Evolutionary conservation across 2,329 filamentous ascomycete species (phyloP).

Genomic region (Hymenoscyphus scutula): DNA sequence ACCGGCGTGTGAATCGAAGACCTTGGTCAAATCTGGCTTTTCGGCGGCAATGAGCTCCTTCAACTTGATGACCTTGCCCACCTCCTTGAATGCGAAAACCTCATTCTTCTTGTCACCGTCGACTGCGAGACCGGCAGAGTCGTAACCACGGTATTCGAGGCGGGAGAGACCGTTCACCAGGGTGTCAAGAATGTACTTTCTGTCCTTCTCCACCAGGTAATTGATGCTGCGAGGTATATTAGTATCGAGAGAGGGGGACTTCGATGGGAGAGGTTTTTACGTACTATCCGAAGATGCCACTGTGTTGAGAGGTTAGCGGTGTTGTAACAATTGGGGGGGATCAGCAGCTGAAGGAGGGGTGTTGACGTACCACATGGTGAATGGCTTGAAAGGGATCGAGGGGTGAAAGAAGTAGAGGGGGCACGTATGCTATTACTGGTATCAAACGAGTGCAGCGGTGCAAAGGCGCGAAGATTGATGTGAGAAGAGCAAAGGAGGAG

Average conservation of each 20-base stretch:
- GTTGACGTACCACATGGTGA: slow-evolving; percentile 21
- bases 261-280: background rate
- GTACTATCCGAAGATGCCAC: slow-evolving; percentile 22
- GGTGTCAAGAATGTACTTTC: slow-evolving; percentile 92
- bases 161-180: slow-evolving; percentile 93
- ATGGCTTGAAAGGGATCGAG: slow-evolving; percentile 11
- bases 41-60: slow-evolving; percentile 85
- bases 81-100: slow-evolving; percentile 96
- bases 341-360: slow-evolving; percentile 14
- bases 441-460: slow-evolving; percentile 1
- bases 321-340: background rate
- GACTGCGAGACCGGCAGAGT: slow-evolving; percentile 91
- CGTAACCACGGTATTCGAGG: slow-evolving; percentile 98
- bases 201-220: slow-evolving; percentile 98
- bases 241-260: background rate
- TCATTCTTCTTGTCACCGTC: slow-evolving; percentile 99
- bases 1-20: slow-evolving; percentile 96
- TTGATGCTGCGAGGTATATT: slow-evolving; percentile 47
- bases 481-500: background rate
- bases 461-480: background rate
- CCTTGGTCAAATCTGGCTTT: slow-evolving; percentile 82
- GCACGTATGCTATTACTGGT: background rate
- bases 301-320: slow-evolving; percentile 13
- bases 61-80: slow-evolving; percentile 97
- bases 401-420: background rate